These are phyloP conservation scores for Fusarium liriodendri DNA, from an alignment of 2,329 filamentous ascomycete genomes.

Conservation along the genomic window DNA sequence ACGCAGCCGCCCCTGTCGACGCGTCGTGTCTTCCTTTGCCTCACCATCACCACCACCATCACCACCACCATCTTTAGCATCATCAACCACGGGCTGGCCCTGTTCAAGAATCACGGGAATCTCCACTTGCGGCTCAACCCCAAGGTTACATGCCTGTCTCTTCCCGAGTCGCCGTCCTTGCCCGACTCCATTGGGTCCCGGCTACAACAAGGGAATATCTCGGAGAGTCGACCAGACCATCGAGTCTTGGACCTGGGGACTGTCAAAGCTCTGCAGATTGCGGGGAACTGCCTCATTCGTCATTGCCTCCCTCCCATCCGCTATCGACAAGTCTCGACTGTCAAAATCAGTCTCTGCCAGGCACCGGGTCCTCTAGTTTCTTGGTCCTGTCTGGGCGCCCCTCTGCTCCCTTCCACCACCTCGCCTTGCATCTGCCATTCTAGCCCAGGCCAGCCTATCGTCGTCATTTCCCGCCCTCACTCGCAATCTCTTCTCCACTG, in stretches of 20 bases:
- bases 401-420: conserved; percentile 3
- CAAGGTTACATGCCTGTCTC: conserved; percentile 20
- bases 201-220: conserved; percentile 41
- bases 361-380: neutral
- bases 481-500: conserved; percentile 11
- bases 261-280: conserved; percentile 38
- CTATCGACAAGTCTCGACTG: neutral
- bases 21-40: neutral
- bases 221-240: conserved; percentile 27
- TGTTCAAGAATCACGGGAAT: neutral
- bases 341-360: neutral
- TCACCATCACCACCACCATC: neutral
- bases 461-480: neutral
- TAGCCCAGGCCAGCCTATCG: conserved; percentile 3
- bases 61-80: neutral
- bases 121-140: conserved; percentile 42
- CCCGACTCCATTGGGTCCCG: conserved; percentile 33
- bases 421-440: conserved; percentile 6
- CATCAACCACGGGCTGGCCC: neutral
- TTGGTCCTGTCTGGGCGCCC: neutral
- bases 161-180: neutral
- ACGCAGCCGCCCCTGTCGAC: neutral
- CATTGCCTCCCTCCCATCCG: conserved; percentile 10
- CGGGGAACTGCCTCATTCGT: conserved; percentile 33
- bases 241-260: conserved; percentile 13